Evolutionary conservation across 2,329 filamentous ascomycete species (phyloP).

Genomic region (Aspergillus sp.): DNA sequence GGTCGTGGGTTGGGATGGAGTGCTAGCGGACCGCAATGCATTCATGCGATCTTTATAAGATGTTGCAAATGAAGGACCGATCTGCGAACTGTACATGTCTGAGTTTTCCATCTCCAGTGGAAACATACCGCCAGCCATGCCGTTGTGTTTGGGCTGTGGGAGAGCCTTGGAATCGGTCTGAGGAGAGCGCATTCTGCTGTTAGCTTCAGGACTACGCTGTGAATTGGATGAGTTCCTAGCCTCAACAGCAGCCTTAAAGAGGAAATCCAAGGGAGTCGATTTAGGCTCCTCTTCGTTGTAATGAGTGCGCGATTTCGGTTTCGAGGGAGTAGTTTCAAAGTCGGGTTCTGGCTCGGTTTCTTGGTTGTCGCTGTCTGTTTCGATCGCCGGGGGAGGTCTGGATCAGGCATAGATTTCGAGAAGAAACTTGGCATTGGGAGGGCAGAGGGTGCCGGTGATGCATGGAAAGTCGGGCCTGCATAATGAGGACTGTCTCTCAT

Average conservation of each 20-base stretch:
- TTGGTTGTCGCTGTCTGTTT: constrained; percentile 37
- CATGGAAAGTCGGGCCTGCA: constrained; percentile 90
- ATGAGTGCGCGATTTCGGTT: constrained; percentile 36
- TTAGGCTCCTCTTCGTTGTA: constrained; percentile 36
- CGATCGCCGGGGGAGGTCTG: constrained; percentile 34
- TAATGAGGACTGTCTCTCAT: constrained; percentile 50
- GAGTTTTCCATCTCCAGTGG: constrained; percentile 64
- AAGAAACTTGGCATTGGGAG: constrained; percentile 88
- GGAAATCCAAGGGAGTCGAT: constrained; percentile 79
- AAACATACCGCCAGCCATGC: constrained; percentile 55
- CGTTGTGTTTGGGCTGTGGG: constrained; percentile 41
- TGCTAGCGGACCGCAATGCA: constrained; percentile 34
- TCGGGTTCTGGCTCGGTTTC: constrained; percentile 27
- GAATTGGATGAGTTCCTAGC: constrained; percentile 49
- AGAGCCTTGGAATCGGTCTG: constrained; percentile 33
- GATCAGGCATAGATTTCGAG: constrained; percentile 68
- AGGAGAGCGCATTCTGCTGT: constrained; percentile 49
- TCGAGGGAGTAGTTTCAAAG: constrained; percentile 39
- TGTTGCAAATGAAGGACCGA: constrained; percentile 65
- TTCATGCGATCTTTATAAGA: constrained; percentile 44
- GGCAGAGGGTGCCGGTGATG: constrained; percentile 84
- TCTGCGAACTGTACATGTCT: constrained; percentile 46
- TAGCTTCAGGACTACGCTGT: constrained; percentile 38
- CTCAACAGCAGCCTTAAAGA: constrained; percentile 82
- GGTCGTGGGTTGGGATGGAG: constrained; percentile 22